Conservation (phyloP, 768 basidiomycete genomes). For the Leccinellum albellum region DNA sequence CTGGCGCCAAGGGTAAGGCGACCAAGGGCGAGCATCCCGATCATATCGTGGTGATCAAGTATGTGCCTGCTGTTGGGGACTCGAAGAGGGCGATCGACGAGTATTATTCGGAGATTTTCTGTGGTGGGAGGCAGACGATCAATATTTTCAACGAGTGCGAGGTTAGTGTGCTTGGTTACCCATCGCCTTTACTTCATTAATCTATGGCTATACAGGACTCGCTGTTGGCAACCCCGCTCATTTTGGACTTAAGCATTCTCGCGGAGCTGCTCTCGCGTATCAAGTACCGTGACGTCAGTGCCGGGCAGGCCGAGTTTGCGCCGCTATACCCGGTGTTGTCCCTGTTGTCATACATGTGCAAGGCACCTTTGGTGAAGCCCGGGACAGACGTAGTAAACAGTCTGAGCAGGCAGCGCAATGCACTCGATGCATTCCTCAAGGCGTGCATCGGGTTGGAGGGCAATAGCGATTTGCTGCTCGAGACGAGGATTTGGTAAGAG, state of each 20-base stretch:
- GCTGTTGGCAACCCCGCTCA: constrained; percentile 91
- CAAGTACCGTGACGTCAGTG: constrained; percentile 66
- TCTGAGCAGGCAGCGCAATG: constrained; percentile 91
- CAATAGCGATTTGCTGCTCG: constrained; percentile 78
- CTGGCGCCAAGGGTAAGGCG: constrained; percentile 49
- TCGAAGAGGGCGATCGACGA: constrained; percentile 99
- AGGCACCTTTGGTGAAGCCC: constrained; percentile 95
- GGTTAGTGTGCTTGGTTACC: constrained; percentile 36
- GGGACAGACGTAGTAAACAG: constrained; percentile 93
- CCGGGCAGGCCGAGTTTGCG: constrained; percentile 57
- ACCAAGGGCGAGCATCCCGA: constrained; percentile 96
- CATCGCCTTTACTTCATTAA: background rate
- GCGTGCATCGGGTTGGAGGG: constrained; percentile 88
- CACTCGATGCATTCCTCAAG: constrained; percentile 90
- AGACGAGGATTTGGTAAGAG: constrained; percentile 83
- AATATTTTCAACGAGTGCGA: constrained; percentile 99
- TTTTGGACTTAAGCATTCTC: constrained; percentile 89
- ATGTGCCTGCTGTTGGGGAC: constrained; percentile 94
- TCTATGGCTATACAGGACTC: constrained; percentile 59
- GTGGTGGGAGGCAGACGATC: constrained; percentile 90
- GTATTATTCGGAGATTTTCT: constrained; percentile 97
- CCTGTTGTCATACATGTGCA: constrained; percentile 94
- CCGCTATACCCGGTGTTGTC: constrained; percentile 90
- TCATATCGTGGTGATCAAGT: constrained; percentile 96
- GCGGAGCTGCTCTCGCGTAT: constrained; percentile 93